Percentiles rank a stretch among this genome's conserved stretches.
These are phyloP conservation scores for Aechmea fasciata DNA, from an alignment of 176 grass and related monocot genomes.

Conservation along the genomic window DNA sequence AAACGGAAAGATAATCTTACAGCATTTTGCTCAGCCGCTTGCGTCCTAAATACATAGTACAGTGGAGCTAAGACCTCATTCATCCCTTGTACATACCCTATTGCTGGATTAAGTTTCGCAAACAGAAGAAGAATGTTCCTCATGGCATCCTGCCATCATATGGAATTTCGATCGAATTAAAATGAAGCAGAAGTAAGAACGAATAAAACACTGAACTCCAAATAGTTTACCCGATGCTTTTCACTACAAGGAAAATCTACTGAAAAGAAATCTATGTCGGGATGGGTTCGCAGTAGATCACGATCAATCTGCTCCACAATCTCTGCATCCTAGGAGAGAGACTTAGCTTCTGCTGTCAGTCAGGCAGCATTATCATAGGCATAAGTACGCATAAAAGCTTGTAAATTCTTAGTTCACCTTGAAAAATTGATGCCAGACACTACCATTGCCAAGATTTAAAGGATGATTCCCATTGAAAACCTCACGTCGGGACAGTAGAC, in stretches of 20 bases:
- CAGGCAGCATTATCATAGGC: neutral
- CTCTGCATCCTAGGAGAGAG: conserved; percentile 58
- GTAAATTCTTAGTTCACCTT: conserved; percentile 30
- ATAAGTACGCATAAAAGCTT: neutral
- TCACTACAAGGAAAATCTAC: conserved; percentile 27
- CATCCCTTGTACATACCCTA: conserved; percentile 97
- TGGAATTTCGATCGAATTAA: neutral
- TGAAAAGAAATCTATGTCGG: conserved; percentile 73
- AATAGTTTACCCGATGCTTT: conserved; percentile 47
- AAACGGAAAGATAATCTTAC: conserved; percentile 36
- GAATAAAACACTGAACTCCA: conserved; percentile 6
- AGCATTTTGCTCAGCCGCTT: conserved; percentile 38
- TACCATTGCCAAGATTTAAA: conserved; percentile 61
- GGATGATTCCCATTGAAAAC: conserved; percentile 89
- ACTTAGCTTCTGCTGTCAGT: neutral
- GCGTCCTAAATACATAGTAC: conserved; percentile 64
- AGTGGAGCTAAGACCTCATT: conserved; percentile 95
- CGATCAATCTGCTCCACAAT: conserved; percentile 86
- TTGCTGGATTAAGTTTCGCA: conserved; percentile 81
- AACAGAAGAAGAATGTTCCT: conserved; percentile 84
- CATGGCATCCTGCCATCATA: conserved; percentile 61
- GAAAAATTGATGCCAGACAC: conserved; percentile 88
- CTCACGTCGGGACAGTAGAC: conserved; percentile 41
- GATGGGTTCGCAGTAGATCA: conserved; percentile 87
- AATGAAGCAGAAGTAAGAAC: conserved; percentile 6